Evolutionary conservation across 352 stramenopile species (phyloP), one percentile per base, ranked within the genome.

Genomic region (Ophiocytium majus): DNA sequence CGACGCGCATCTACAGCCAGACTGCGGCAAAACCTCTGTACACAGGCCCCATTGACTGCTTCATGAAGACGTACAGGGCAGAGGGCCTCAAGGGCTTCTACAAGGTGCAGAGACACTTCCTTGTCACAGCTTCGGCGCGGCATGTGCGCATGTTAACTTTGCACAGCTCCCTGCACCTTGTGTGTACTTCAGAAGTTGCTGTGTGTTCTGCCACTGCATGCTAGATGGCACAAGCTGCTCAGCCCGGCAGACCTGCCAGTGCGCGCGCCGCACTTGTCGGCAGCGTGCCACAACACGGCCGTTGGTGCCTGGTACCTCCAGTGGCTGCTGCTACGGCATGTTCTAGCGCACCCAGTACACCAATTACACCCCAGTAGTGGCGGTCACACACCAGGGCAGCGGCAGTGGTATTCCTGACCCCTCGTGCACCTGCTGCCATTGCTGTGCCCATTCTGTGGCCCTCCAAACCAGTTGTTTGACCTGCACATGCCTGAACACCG

Each of bases 1-100:
- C 71, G 64, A 88, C 84, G 1, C 78, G 84, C 50, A 50, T 88
- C 9, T 88, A 86, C 57, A 63, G 79, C 28, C 84, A 88, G 80
- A 79, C 79, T 0, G 84, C 79, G 9, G 76, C 81, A 28, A 43
- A 80, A 10, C 74, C 82, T 63, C 37, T 82, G 31, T 88, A 88
- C 66, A 82, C 33, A 31, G 81, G 84, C 0, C 80, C 81, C 1
- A 33, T 88, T 31, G 84, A 88, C 76, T 88, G 84, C 75, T 81
- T 75, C 64, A 19, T 79, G 34, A 88, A 88, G 81, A 88, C 84
- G 71, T 36, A 85, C 17, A 79, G 33, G 32, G 50, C 64, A 14
- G 84, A 88, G 37, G 84, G 84, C 5, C 33, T 88, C 10, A 36
- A 63, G 32, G 84, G 84, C 32, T 78, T 78, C 66, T 78, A 78